Evolutionary conservation across 805 yeast genomes (phyloP).

Genomic region (Spathaspora sp.): DNA sequence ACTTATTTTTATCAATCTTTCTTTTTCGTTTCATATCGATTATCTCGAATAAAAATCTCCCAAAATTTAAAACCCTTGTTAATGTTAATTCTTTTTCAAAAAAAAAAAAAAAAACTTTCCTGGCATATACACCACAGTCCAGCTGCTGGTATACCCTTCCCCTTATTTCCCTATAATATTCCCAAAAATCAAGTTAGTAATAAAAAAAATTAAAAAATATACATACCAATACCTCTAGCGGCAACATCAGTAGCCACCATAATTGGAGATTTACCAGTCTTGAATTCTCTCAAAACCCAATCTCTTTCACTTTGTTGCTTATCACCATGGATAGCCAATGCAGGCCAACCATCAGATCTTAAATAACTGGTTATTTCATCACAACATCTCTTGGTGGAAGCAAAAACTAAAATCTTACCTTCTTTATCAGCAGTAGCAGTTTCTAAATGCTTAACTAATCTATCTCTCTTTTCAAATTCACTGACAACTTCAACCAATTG

Average conservation of each 20-base stretch:
- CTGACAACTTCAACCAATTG: conserved; percentile 89
- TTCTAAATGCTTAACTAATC: conserved; percentile 78
- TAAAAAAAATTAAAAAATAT: conserved; percentile 11
- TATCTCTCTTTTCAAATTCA: conserved; percentile 93
- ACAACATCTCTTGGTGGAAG: conserved; percentile 97
- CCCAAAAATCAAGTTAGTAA: conserved; percentile 8
- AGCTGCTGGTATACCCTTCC: background rate
- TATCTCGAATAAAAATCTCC: background rate
- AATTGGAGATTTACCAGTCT: conserved; percentile 87
- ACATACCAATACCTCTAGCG: conserved; percentile 99
- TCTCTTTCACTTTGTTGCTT: conserved; percentile 97
- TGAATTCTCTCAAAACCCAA: conserved; percentile 95
- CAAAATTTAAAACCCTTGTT: background rate
- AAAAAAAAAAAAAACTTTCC: conserved; percentile 1
- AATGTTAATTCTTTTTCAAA: background rate
- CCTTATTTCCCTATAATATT: background rate
- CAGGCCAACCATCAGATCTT: conserved; percentile 98
- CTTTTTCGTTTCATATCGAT: background rate
- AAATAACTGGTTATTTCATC: conserved; percentile 89
- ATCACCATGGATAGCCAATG: conserved; percentile 98
- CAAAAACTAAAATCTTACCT: conserved; percentile 81
- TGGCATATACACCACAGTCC: background rate
- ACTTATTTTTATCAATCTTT: background rate
- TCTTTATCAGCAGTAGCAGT: conserved; percentile 66
- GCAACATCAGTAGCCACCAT: conserved; percentile 99